These are phyloP conservation scores for Colletotrichum salicis DNA, from an alignment of 2,329 filamentous ascomycete species.

Conservation along the genomic window DNA sequence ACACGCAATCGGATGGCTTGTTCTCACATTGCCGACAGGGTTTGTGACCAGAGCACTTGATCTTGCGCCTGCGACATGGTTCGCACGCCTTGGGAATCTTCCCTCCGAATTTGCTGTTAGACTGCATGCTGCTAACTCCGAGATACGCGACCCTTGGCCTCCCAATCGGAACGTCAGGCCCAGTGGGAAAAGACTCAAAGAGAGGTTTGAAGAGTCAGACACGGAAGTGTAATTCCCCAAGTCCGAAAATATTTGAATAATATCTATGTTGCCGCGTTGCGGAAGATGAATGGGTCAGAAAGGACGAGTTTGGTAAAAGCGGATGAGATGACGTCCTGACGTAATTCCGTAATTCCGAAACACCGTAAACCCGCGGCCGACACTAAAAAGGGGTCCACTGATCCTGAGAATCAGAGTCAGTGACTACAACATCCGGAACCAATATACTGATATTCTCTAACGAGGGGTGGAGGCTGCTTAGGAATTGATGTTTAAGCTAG, in stretches of 20 bases:
- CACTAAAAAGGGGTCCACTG: not conserved
- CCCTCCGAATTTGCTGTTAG: conserved; percentile 18
- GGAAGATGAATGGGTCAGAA: not conserved
- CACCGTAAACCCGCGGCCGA: conserved; percentile 15
- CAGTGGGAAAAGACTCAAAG: not conserved
- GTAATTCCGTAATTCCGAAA: conserved; percentile 23
- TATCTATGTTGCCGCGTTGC: not conserved
- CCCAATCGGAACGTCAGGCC: not conserved
- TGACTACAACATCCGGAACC: not conserved
- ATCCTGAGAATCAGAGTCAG: not conserved
- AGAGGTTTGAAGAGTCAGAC: not conserved
- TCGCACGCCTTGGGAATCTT: conserved; percentile 40
- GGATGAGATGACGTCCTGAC: not conserved
- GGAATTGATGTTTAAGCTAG: not conserved
- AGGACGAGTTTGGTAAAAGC: not conserved
- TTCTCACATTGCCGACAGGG: conserved; percentile 36
- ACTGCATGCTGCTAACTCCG: conserved; percentile 21
- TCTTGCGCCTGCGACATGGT: conserved; percentile 38
- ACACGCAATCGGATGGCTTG: conserved; percentile 34
- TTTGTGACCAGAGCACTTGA: conserved; percentile 36
- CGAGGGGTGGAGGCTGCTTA: not conserved
- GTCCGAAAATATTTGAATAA: conserved; percentile 6
- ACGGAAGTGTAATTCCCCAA: conserved; percentile 25
- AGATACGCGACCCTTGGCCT: not conserved
- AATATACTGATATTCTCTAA: not conserved